Evolutionary conservation across 805 yeast genomes (phyloP).

Genomic region (Monosporozyma aerobia): DNA sequence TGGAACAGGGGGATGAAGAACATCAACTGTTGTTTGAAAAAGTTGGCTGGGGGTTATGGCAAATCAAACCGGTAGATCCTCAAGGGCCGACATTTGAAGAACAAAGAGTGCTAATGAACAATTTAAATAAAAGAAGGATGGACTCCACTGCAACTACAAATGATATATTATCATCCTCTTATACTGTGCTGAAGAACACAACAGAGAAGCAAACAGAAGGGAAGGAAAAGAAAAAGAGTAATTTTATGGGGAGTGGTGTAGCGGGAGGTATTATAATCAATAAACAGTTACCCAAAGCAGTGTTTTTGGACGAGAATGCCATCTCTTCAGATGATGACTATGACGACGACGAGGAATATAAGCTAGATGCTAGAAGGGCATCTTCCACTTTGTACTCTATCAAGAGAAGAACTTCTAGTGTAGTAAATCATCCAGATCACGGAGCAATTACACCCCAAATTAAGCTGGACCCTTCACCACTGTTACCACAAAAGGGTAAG

Average conservation of each 20-base stretch:
- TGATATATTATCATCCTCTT: constrained; percentile 10
- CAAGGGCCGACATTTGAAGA: constrained; percentile 12
- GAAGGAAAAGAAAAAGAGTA: background rate
- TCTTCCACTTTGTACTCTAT: background rate
- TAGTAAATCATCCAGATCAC: constrained; percentile 16
- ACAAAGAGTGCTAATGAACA: constrained; percentile 35
- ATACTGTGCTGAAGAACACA: constrained; percentile 10
- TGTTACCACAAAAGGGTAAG: constrained; percentile 11
- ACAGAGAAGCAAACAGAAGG: background rate
- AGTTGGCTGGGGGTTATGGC: constrained; percentile 97
- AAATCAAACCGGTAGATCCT: constrained; percentile 41
- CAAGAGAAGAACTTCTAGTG: constrained; percentile 20
- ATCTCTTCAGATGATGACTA: constrained; percentile 23
- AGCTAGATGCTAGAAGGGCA: background rate
- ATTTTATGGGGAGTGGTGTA: background rate
- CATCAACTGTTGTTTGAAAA: constrained; percentile 68
- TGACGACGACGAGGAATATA: constrained; percentile 20
- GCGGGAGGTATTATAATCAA: background rate
- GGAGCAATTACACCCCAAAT: background rate
- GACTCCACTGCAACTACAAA: constrained; percentile 28
- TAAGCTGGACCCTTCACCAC: background rate
- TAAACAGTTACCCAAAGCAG: background rate
- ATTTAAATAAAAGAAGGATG: constrained; percentile 35
- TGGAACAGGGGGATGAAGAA: constrained; percentile 57
- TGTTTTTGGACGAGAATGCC: constrained; percentile 35